Percentiles rank a stretch among this genome's conserved stretches.
Evolutionary conservation across 768 basidiomycete species (phyloP).

Genomic region (Agrocybe pediades): DNA sequence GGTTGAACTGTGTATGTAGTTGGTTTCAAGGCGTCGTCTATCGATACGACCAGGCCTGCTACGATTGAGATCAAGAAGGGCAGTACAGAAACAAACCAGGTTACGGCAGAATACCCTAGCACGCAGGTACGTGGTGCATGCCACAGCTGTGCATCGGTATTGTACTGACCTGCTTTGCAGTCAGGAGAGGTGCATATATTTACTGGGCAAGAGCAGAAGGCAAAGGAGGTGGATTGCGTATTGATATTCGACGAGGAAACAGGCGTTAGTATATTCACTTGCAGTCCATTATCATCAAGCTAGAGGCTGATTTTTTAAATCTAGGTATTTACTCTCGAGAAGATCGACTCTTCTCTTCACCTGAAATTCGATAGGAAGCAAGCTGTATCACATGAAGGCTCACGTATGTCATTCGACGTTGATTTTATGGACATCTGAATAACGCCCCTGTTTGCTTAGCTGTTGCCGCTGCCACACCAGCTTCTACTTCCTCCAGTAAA

Average conservation of each 20-base stretch:
- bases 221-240: conserved; percentile 75
- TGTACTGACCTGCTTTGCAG: not conserved
- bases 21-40: conserved; percentile 73
- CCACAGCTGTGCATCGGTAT: not conserved
- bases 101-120: conserved; percentile 68
- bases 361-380: conserved; percentile 54
- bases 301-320: too few species aligned
- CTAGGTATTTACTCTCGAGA: conserved; percentile 72
- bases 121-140: conserved; percentile 48
- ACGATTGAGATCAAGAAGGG: conserved; percentile 61
- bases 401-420: conserved; percentile 31
- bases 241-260: conserved; percentile 79
- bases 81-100: conserved; percentile 49
- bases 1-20: conserved; percentile 39
- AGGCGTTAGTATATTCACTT: conserved; percentile 49
- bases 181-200: conserved; percentile 43
- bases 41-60: conserved; percentile 67
- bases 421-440: not conserved
- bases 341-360: conserved; percentile 66
- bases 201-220: conserved; percentile 54
- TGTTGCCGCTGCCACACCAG: conserved; percentile 6
- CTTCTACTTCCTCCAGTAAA: conserved; percentile 10
- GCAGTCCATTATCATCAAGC: too few species aligned
- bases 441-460: conserved; percentile 11
- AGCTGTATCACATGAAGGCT: conserved; percentile 25